Percentiles rank a stretch among this genome's conserved stretches.
phyloP scores from a whole-genome alignment of 148 eudicot species.

The Silene uniflora region DNA sequence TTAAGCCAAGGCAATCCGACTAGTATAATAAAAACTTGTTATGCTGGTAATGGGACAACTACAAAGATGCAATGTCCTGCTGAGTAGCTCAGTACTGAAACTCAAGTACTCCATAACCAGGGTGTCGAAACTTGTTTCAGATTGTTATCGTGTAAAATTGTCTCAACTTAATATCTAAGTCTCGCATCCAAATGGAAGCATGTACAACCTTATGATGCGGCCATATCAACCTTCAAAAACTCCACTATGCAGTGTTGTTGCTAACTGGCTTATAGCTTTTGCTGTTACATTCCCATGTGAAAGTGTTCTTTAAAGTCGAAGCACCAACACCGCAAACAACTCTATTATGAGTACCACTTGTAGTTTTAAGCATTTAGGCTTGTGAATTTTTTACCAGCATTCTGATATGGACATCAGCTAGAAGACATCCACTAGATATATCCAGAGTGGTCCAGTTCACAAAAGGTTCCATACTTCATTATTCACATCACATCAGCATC shows the following conservation, averaged over 20 bases:
- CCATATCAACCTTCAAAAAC: neutral
- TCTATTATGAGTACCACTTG: too few species aligned
- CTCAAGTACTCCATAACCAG: too few species aligned
- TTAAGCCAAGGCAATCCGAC: too few species aligned
- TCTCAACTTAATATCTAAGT: too few species aligned
- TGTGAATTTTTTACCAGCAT: neutral
- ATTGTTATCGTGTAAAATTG: too few species aligned
- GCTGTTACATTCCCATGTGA: neutral
- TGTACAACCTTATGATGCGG: too few species aligned
- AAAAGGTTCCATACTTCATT: neutral
- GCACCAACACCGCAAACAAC: neutral
- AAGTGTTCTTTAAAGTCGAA: neutral
- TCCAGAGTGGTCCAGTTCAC: conserved; percentile 16
- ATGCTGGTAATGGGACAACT: too few species aligned
- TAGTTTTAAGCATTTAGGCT: neutral
- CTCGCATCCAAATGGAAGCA: too few species aligned
- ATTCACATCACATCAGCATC: neutral
- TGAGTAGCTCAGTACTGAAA: too few species aligned
- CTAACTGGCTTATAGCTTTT: neutral
- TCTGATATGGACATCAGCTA: neutral
- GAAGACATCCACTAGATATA: conserved; percentile 3
- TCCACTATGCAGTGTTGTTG: neutral
- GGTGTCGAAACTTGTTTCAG: too few species aligned
- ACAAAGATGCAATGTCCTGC: too few species aligned
- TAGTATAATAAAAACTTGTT: too few species aligned